phyloP scores from a whole-genome alignment of 2,329 filamentous ascomycete genomes.

The Trichoderma polysporum region DNA sequence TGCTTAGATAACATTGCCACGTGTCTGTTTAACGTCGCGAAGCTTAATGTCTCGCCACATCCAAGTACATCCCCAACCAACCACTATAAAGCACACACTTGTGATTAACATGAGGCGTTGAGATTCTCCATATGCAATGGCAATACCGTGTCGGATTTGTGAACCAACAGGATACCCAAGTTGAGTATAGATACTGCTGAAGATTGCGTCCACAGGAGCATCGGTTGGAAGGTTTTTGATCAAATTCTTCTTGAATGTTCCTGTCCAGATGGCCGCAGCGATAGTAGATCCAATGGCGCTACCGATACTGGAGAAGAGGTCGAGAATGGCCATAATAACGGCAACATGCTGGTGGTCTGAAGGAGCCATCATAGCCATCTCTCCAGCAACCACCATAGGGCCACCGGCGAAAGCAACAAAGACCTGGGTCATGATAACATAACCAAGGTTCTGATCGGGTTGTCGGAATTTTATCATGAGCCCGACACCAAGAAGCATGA shows the following conservation, averaged over 20 bases:
- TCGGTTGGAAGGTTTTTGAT: slow-evolving; percentile 48
- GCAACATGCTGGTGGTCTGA: slow-evolving; percentile 62
- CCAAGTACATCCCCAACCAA: slow-evolving; percentile 35
- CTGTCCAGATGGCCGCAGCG: slow-evolving; percentile 64
- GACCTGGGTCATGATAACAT: slow-evolving; percentile 61
- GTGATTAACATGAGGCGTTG: slow-evolving; percentile 54
- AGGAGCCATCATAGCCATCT: slow-evolving; percentile 61
- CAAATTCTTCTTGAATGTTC: slow-evolving; percentile 54
- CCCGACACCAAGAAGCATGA: slow-evolving; percentile 56
- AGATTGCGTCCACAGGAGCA: slow-evolving; percentile 41
- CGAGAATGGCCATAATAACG: slow-evolving; percentile 59
- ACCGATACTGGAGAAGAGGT: slow-evolving; percentile 61
- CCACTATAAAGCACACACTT: slow-evolving; percentile 45
- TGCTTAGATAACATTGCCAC: slow-evolving; percentile 39
- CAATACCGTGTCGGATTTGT: slow-evolving; percentile 54
- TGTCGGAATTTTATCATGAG: slow-evolving; percentile 62
- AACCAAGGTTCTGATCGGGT: slow-evolving; percentile 49
- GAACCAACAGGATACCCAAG: slow-evolving; percentile 51
- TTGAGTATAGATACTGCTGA: slow-evolving; percentile 53
- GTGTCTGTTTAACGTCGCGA: slow-evolving; percentile 44
- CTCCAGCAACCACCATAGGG: slow-evolving; percentile 57
- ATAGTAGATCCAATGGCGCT: slow-evolving; percentile 60
- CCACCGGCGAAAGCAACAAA: slow-evolving; percentile 62
- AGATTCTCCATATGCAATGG: slow-evolving; percentile 57
- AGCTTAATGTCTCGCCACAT: slow-evolving; percentile 55